These are phyloP conservation scores for Gossypium rotundifolium DNA, from an alignment of 345 rosid species.

Conservation along the genomic window DNA sequence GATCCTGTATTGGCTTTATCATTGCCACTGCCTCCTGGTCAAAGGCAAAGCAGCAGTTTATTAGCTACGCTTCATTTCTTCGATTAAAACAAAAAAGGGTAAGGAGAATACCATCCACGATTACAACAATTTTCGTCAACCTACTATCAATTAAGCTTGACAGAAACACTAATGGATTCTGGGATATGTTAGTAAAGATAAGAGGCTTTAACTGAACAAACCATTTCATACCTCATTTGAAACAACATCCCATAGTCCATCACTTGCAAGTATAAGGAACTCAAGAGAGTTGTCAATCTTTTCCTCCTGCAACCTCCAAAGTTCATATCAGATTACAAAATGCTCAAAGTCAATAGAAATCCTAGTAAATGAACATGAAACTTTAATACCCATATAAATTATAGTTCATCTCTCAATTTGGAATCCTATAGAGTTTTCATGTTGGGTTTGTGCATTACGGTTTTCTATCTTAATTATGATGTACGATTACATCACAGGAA, in stretches of 20 bases:
- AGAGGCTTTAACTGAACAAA: background rate
- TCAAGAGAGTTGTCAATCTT: constrained; percentile 87
- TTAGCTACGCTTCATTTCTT: background rate
- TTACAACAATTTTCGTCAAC: background rate
- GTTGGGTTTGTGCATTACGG: background rate
- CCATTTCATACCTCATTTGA: constrained; percentile 64
- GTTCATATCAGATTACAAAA: constrained; percentile 4
- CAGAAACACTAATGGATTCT: background rate
- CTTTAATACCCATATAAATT: background rate
- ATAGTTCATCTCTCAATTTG: background rate
- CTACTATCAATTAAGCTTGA: background rate
- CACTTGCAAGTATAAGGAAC: constrained; percentile 98
- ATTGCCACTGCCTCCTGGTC: constrained; percentile 83
- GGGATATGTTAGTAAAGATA: background rate
- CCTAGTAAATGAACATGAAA: background rate
- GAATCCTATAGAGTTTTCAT: background rate
- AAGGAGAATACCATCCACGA: background rate
- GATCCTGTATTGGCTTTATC: constrained; percentile 65
- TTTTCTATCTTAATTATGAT: background rate
- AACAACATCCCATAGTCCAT: constrained; percentile 99
- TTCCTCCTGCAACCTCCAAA: constrained; percentile 66
- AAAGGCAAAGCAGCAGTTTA: background rate
- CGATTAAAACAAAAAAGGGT: background rate
- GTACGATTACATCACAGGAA: background rate
- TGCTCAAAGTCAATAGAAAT: background rate